These are phyloP conservation scores for Albugo candida DNA, from an alignment of 352 stramenopile species.

Conservation along the genomic window DNA sequence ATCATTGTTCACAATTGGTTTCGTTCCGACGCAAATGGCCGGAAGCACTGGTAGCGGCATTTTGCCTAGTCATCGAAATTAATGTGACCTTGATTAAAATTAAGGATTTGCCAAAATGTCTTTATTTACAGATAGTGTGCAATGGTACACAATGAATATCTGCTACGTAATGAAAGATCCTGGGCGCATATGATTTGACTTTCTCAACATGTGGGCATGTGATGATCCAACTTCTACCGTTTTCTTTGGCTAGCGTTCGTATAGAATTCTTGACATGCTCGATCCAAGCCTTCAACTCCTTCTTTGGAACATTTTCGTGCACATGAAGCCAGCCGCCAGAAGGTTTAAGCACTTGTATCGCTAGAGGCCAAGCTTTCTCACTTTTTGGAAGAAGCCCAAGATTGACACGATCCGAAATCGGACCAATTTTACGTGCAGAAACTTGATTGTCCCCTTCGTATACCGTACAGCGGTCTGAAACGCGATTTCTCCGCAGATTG, in stretches of 20 bases:
- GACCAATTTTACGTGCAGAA: slow-evolving; percentile 38
- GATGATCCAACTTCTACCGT: slow-evolving; percentile 44
- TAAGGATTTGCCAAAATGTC: too few species aligned
- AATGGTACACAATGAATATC: slow-evolving; percentile 33
- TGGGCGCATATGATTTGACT: slow-evolving; percentile 85
- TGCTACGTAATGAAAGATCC: slow-evolving; percentile 78
- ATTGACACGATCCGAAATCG: slow-evolving; percentile 85
- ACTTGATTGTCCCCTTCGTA: slow-evolving; percentile 83
- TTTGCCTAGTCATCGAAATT: too few species aligned
- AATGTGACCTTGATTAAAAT: too few species aligned
- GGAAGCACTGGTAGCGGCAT: too few species aligned
- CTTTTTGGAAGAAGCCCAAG: slow-evolving; percentile 88
- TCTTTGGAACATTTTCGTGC: slow-evolving; percentile 86
- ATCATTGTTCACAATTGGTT: too few species aligned
- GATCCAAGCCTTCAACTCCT: slow-evolving; percentile 68
- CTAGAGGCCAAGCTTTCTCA: slow-evolving; percentile 85
- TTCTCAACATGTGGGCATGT: slow-evolving; percentile 72
- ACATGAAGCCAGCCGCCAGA: slow-evolving; percentile 88
- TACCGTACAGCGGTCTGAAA: slow-evolving; percentile 53
- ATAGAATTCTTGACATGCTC: slow-evolving; percentile 36
- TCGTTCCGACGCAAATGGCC: too few species aligned
- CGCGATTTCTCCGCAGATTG: slow-evolving; percentile 85
- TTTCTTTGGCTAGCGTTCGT: slow-evolving; percentile 17
- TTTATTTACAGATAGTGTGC: too few species aligned
- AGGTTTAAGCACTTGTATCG: slow-evolving; percentile 79